Evolutionary conservation across 2,329 filamentous ascomycete species (phyloP), one percentile per base, ranked within the genome.

Genomic region (Sordariomycetes sp.): DNA sequence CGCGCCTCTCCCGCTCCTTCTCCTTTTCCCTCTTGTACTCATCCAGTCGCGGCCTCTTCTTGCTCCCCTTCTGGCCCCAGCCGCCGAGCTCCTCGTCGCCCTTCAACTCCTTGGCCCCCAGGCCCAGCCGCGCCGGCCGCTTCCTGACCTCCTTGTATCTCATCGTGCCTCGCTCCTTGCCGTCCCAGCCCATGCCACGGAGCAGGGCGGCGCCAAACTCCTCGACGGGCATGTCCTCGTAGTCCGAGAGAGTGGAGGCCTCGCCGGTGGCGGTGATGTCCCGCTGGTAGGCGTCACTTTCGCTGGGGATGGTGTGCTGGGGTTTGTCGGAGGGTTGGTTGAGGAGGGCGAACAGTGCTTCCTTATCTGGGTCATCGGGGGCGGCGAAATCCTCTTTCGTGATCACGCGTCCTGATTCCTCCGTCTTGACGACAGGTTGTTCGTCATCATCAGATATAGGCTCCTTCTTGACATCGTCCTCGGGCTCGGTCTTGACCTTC

Each of bases 141-240:
- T 79, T 71, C 50, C 82, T 80, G 41, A 75, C 79, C 23, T 78
- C 67, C 44, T 82, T 82, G 4, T 62, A 55, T 6, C 61, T 55
- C 30, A 59, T 67, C 4, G 64, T 56, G 3, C 67, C 70, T 30
- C 66, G 60, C 40, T 69, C 64, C 35, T 77, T 72, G 56, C 61
- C 81, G 65, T 95, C 87, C 88, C 90, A 95, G 8, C 92, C 92
- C 84, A 96, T 95, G 8, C 88, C 87, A 21, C 88, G 78, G 23
- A 98, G 69, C 42, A 96, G 68, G 1, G 88, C 87, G 14, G 87
- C 83, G 7, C 92, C 92, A 44, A 96, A 98, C 47, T 95, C 87
- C 46, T 95, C 90, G 12, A 96, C 86, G 0, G 92, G 90, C 41
- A 94, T 82, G 10, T 82, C 79, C 38, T 83, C 81, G 59, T 96